Percentiles rank a stretch among this genome's conserved stretches.
Conservation (phyloP, 257 asterid genomes). For the Lycium barbarum region DNA sequence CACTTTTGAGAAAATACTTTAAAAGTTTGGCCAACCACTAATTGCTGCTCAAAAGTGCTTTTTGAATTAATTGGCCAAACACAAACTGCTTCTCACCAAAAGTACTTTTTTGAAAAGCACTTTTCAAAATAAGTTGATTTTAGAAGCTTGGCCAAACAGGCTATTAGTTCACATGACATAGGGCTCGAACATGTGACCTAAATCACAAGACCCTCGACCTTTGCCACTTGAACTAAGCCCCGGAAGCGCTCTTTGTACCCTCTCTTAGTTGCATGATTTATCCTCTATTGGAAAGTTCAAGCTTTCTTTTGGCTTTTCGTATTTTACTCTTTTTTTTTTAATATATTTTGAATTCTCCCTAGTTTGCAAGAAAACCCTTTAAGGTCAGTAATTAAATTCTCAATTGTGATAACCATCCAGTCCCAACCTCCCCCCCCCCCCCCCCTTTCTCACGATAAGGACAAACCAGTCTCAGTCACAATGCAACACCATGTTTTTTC, state of each 20-base stretch:
- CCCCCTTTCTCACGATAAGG: neutral
- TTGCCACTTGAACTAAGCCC: neutral
- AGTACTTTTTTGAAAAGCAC: too few relatives aligned
- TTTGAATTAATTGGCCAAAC: too few relatives aligned
- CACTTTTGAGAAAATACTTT: too few relatives aligned
- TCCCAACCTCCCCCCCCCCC: neutral
- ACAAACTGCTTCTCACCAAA: too few relatives aligned
- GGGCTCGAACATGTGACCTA: neutral
- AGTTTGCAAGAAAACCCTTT: constrained; percentile 3
- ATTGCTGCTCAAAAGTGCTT: too few relatives aligned
- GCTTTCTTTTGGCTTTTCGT: neutral
- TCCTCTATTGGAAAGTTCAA: neutral
- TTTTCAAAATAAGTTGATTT: too few relatives aligned
- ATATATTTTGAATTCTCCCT: neutral
- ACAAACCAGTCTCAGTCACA: neutral
- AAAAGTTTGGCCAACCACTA: too few relatives aligned
- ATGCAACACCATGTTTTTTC: neutral
- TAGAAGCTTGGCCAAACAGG: too few relatives aligned
- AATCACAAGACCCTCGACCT: neutral
- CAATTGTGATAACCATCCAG: neutral
- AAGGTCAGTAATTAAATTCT: neutral
- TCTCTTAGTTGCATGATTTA: neutral
- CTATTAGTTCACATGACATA: neutral
- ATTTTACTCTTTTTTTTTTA: neutral
- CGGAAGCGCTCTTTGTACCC: neutral